Evolutionary conservation across 2,329 filamentous ascomycete genomes (phyloP).

Genomic region (Colletotrichum paranaense): DNA sequence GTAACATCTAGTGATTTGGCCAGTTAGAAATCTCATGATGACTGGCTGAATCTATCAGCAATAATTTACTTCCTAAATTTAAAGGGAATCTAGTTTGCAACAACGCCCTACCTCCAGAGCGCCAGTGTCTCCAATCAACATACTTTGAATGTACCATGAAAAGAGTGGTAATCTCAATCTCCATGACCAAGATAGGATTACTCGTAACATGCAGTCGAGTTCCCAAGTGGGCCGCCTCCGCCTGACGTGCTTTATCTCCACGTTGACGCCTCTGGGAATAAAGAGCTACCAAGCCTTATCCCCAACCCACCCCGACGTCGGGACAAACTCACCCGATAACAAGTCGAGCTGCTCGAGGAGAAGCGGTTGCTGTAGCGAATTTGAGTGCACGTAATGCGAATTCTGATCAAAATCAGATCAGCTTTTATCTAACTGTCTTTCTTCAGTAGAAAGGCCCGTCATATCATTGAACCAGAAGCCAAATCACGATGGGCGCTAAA

Average conservation of each 20-base stretch:
- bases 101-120: too few species aligned
- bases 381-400: background rate
- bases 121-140: background rate
- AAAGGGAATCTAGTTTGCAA: too few species aligned
- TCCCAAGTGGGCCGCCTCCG: background rate
- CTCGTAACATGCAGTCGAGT: background rate
- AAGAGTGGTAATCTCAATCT: background rate
- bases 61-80: too few species aligned
- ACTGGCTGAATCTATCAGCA: too few species aligned
- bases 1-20: too few species aligned
- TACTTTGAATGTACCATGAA: background rate
- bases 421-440: too few species aligned
- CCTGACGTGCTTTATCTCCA: constrained; percentile 18
- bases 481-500: constrained; percentile 6
- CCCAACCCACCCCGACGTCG: background rate
- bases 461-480: background rate
- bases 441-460: background rate
- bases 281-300: background rate
- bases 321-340: background rate
- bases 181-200: background rate
- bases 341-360: background rate
- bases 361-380: background rate
- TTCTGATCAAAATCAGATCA: background rate
- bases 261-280: constrained; percentile 5
- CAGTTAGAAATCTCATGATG: too few species aligned